Evolutionary conservation across 192 early-diverging fungal species (phyloP), one percentile per base, ranked within the genome.

Genomic region (Backusella mclennaniae): DNA sequence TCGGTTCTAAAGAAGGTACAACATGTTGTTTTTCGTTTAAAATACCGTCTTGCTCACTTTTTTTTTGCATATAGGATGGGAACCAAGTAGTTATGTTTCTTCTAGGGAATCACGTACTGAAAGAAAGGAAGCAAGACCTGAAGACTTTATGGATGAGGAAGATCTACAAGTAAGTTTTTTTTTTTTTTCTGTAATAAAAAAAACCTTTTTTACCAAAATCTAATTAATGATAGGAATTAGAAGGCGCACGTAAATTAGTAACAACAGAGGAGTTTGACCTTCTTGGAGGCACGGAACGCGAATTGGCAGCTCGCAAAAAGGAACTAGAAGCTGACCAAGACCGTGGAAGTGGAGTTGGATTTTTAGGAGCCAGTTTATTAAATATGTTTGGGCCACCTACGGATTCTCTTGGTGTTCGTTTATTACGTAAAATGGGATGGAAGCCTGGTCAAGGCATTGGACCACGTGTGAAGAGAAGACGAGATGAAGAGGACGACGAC

Each of bases 91-190:
- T 9, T 97, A 95, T 82, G 89, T 91, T 2, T 96, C 96, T 1
- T 94, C 93, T 8, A 87, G 95, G 39, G 79, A 71, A 33, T 86
- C 86, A 6, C 89, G 95, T 14, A 84, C 84, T 6, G 85, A 90
- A 63, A 76, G 71, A 44, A 85, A 77, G n/a, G 69, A 44, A 56
- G 69, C 77, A 70, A 82, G 80, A 15, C 90, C 92, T 29, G 93
- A 97, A 74, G 97, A 99, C 76, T 98, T 90, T 74, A 99, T 99
- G 98, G 98, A 99, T 83, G 95, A 97, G 6, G 96, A 99, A 76
- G 98, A 99, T 74, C 74, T 94, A 23, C 90, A 89, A 73, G 95
- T 87, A 83, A 44, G 69, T 68, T 35, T n/a, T 66, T 35, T 23
- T 23, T 29, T 71, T 44, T 23, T 33, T 33, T 33, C 1, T 33